Base-by-base conservation (phyloP, 1,284 basidiomycete species). In the Gomphus bonarii region DNA sequence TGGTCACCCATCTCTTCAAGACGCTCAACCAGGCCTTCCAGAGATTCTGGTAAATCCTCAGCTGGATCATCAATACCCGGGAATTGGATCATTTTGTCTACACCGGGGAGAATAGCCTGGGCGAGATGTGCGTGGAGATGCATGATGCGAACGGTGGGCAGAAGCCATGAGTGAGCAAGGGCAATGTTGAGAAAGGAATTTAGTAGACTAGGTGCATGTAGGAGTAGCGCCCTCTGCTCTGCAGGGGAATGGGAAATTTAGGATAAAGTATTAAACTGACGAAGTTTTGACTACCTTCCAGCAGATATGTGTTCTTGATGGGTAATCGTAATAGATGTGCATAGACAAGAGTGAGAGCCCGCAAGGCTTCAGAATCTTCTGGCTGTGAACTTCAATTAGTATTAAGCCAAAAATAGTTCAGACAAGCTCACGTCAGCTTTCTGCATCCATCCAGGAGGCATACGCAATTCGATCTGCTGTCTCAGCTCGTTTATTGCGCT, bases 161-260 rank as follows among this genome's bases (percentile, higher is more conserved):
- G 68, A n/a, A 98, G 81, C 94, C 95, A 99, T 68, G 85, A 94
- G 65, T 94, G 91, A 0, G 94, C 81, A 22, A 90, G 78, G 0
- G 87, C 77, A 64, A 98, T 91, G 63, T 85, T 88, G 59, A 94
- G 76, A 50, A 98, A 75, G 0, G 91, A 90, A 56, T 81, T 88
- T 35, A 97, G 78, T 3, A 97, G 73, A n/a, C 77, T 68, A 3
- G 89, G 89, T 0, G 81, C 78, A 62, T 84, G 81, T 1, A 90
- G 75, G 16, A 94, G 75, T 40, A 94, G 66, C 55, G 77, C 66
- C 16, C 74, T 72, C 78, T 88, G 88, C 59, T 85, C 89, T 88
- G 63, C 6, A 58, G 25, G 55, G 47, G 54, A 46, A 16, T 58
- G 25, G 55, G 47, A 51, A 46, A 16, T 58, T 57, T 14, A 57